Base-by-base conservation (phyloP, 805 yeast species). In the Blastobotrys parvus region DNA sequence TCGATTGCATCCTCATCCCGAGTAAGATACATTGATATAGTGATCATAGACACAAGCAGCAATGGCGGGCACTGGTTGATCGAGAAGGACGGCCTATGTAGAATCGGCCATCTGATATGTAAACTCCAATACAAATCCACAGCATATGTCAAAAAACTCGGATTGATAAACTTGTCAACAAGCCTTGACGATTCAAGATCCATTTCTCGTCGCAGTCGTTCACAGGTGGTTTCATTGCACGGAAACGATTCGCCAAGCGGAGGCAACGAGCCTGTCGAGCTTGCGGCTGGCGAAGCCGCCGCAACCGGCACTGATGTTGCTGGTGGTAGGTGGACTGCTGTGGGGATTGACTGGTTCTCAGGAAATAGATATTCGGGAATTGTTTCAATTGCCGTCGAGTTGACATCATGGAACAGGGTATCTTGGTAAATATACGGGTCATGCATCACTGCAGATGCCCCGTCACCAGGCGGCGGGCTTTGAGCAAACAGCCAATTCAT, bases 1-100 rank as follows among this genome's bases (percentile, higher is more conserved):
- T 60, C 57, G 41, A 45, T 38, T 16, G 51, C 49, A 53, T 49
- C 45, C 57, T 53, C 51, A 29, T 50, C 56, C 10, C 44, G 39
- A 10, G 44, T 41, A 22, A 52, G 38, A 68, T 51, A 68, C 56
- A 64, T 65, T 32, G 78, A 67, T n/a, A 77, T 55, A 18, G 77
- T 57, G 5, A 76, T 60, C 81, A 78, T 77, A 2, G 78, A 55
- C 8, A 74, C 52, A 19, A 78, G 54, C 23, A 78, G 58, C 15
- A 72, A 55, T 0, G 76, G 69, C 8, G 74, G 74, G 0, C 72
- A 61, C 1, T 56, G 52, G 16, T 58, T 51, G 1, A 80, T 69
- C 33, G 59, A 60, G 46, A 78, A 77, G 2, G 80, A 67, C 2
- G 80, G 77, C 39, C 63, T 64, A 53, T 77, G 83, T 20, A 78